Evolutionary conservation across 805 yeast genomes (phyloP).

Genomic region (Barnettozyma sp.): DNA sequence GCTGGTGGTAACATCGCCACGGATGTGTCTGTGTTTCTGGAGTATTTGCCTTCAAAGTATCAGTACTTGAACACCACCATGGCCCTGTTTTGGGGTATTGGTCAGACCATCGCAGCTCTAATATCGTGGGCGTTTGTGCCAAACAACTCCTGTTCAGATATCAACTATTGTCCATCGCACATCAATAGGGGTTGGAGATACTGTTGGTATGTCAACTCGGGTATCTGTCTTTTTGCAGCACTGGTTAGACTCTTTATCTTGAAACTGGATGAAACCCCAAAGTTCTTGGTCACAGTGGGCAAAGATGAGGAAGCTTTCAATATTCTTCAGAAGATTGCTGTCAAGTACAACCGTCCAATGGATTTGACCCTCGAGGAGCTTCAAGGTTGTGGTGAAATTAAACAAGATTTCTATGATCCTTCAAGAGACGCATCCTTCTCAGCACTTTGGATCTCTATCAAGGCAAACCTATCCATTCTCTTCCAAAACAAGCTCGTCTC

Average conservation of each 20-base stretch:
- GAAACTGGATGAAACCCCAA: slow-evolving; percentile 46
- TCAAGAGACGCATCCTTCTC: slow-evolving; percentile 15
- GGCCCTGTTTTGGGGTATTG: slow-evolving; percentile 53
- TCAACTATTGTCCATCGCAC: slow-evolving; percentile 36
- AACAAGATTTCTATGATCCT: slow-evolving; percentile 23
- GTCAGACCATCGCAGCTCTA: slow-evolving; percentile 44
- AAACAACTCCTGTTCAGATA: slow-evolving; percentile 38
- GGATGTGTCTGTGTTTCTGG: slow-evolving; percentile 45
- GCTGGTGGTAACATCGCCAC: slow-evolving; percentile 50
- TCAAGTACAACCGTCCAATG: slow-evolving; percentile 35
- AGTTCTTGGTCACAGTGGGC: slow-evolving; percentile 42
- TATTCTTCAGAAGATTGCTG: slow-evolving; percentile 38
- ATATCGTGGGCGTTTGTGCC: slow-evolving; percentile 50
- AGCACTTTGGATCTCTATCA: slow-evolving; percentile 21
- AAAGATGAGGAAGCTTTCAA: slow-evolving; percentile 43
- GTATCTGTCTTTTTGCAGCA: slow-evolving; percentile 40
- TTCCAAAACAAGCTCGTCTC: slow-evolving; percentile 37
- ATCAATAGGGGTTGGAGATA: slow-evolving; percentile 56
- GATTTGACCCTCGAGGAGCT: slow-evolving; percentile 42
- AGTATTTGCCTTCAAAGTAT: slow-evolving; percentile 41
- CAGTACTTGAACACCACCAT: slow-evolving; percentile 44
- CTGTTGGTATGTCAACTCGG: slow-evolving; percentile 46
- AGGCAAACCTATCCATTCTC: slow-evolving; percentile 35
- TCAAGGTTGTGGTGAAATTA: slow-evolving; percentile 36
- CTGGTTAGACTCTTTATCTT: slow-evolving; percentile 38